Evolutionary conservation across 1,284 basidiomycete species (phyloP).

Genomic region (Xerocomus amazonicus): DNA sequence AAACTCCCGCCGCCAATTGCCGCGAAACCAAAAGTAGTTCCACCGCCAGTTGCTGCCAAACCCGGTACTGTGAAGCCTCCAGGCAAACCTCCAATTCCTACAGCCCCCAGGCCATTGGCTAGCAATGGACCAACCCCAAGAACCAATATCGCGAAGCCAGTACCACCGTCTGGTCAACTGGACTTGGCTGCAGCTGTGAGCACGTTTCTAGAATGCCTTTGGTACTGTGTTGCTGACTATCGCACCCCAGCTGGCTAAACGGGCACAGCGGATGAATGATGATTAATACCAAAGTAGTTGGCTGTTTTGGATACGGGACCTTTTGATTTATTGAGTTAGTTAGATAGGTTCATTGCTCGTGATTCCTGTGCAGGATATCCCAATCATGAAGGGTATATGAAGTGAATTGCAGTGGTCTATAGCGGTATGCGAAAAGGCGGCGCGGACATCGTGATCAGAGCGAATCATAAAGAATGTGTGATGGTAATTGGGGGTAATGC

Average conservation of each 20-base stretch:
- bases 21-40: constrained; percentile 49
- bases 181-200: constrained; percentile 79
- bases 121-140: constrained; percentile 43
- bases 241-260: constrained; percentile 57
- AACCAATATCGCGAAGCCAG: constrained; percentile 39
- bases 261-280: constrained; percentile 61
- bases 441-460: constrained; percentile 7
- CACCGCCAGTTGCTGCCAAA: constrained; percentile 55
- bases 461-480: constrained; percentile 35
- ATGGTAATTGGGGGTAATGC: constrained; percentile 40
- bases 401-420: constrained; percentile 23
- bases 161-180: constrained; percentile 59
- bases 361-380: constrained; percentile 12
- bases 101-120: constrained; percentile 50
- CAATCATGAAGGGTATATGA: constrained; percentile 23
- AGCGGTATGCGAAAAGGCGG: constrained; percentile 13
- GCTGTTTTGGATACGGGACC: not conserved
- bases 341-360: constrained; percentile 20
- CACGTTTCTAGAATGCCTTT: constrained; percentile 11
- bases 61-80: constrained; percentile 44
- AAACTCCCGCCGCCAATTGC: constrained; percentile 49
- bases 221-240: constrained; percentile 2
- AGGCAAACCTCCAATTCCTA: constrained; percentile 59
- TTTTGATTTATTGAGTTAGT: constrained; percentile 6
- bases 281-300: constrained; percentile 27